Evolutionary conservation across 2,329 filamentous ascomycete genomes (phyloP).

Genomic region (Fusarium pininemorale): DNA sequence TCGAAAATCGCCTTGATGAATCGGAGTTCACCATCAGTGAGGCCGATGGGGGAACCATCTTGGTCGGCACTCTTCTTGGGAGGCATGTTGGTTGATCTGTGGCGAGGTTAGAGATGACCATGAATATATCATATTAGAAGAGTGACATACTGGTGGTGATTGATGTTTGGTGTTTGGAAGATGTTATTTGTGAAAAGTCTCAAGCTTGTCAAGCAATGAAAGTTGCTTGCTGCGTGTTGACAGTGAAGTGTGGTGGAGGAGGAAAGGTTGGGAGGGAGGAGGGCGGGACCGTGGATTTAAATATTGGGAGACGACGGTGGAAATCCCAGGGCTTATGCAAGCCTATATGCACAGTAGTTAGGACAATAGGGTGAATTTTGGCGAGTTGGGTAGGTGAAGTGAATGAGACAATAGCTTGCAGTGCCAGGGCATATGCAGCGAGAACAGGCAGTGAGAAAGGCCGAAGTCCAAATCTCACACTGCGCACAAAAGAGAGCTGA

Average conservation of each 20-base stretch:
- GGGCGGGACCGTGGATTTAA: neutral
- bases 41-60: constrained; percentile 31
- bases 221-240: neutral
- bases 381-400: neutral
- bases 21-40: constrained; percentile 49
- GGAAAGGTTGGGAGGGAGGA: constrained; percentile 8
- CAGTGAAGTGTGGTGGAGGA: constrained; percentile 2
- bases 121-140: no score
- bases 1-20: constrained; percentile 55
- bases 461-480: neutral
- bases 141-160: neutral
- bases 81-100: constrained; percentile 41
- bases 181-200: neutral
- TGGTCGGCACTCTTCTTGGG: constrained; percentile 44
- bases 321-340: neutral
- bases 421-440: constrained; percentile 1
- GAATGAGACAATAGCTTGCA: neutral
- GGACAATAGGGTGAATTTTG: neutral
- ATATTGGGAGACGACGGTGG: neutral
- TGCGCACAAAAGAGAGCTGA: neutral
- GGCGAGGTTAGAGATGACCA: constrained; percentile 1
- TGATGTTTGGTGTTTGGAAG: neutral
- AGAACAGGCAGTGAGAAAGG: neutral
- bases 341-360: neutral
- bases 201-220: neutral